Evolutionary conservation across 805 yeast genomes (phyloP), one percentile per base, ranked within the genome.

Genomic region (Nadsonia fulvescens): DNA sequence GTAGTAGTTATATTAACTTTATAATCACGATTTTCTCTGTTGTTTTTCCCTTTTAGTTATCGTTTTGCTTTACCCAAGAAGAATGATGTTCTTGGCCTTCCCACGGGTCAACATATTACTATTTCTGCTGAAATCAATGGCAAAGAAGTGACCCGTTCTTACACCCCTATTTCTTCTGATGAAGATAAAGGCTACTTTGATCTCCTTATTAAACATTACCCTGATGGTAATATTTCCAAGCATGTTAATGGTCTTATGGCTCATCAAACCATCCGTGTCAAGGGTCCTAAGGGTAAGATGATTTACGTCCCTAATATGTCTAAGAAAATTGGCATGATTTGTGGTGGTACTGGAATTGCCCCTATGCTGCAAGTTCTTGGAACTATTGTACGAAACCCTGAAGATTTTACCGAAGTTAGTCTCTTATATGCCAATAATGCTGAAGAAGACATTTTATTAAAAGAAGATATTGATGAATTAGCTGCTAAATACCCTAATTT

Each of bases 261-360:
- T 32, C 94, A 94, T 37, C 91, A 83, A 40, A 46, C 61, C 20
- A 70, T 82, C 40, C 68, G 65, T 26, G 74, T 42, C 14, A 37
- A 49, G n/a, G 59, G 96, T 15, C 96, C 96, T 40, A 78, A 77
- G 54, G 95, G 96, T 5, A 68, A 68, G 43, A 81, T 77, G 60
- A 63, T 70, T 34, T 83, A 83, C 55, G 58, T 67, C 28, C 81
- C 91, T 39, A 78, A 77, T 53, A 70, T 74, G 70, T 70, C 66
- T 31, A 56, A 61, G 32, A 61, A 64, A 33, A 61, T 83, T 32
- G 81, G 75, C 29, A 83, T 83, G 95, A 70, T 86, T 37, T 92
- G 93, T 21, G 95, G 95, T 39, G 96, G 95, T 44, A 79, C 95
- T 19, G 95, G 95, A 27, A 73, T 83, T 35, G 79, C 94, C 6